Percentiles rank a stretch among this genome's conserved stretches.
phyloP scores from a whole-genome alignment of 805 yeast species.

The Lachancea cidri region DNA sequence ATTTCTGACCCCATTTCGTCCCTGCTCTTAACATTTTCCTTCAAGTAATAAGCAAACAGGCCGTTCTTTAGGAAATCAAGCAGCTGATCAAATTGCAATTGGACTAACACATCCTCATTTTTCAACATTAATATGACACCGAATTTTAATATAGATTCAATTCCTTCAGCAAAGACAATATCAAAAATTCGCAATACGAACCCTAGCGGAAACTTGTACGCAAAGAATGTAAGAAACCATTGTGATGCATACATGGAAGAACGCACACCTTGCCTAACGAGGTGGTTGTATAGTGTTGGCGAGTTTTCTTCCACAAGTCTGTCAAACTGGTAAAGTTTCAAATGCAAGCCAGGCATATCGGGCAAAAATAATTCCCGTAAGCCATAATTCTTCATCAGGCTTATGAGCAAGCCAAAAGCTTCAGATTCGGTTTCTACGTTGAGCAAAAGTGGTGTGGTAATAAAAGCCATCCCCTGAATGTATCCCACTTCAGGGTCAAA shows the following conservation, averaged over 20 bases:
- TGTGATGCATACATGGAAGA: constrained; percentile 97
- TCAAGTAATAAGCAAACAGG: constrained; percentile 65
- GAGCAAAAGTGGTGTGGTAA: constrained; percentile 77
- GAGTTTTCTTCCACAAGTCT: constrained; percentile 70
- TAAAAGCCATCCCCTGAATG: constrained; percentile 97
- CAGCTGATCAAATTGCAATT: constrained; percentile 69
- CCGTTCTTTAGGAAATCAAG: constrained; percentile 73
- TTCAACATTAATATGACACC: constrained; percentile 74
- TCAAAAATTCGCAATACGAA: constrained; percentile 86
- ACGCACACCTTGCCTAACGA: constrained; percentile 78
- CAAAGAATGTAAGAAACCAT: constrained; percentile 94
- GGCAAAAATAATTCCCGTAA: constrained; percentile 74
- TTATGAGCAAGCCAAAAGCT: constrained; percentile 74
- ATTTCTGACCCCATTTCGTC: constrained; percentile 3
- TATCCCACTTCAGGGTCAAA: constrained; percentile 93
- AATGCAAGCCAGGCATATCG: constrained; percentile 90
- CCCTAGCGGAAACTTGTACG: constrained; percentile 87
- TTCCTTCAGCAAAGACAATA: constrained; percentile 83
- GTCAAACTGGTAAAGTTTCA: constrained; percentile 84
- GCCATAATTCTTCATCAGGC: constrained; percentile 80
- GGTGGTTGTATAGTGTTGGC: constrained; percentile 70
- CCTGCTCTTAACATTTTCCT: constrained; percentile 26
- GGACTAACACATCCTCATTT: constrained; percentile 54
- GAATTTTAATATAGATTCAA: constrained; percentile 79
- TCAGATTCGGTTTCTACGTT: constrained; percentile 68